Base-by-base conservation (phyloP, 257 asterid genomes). In the Fraxinus cuspidata region DNA sequence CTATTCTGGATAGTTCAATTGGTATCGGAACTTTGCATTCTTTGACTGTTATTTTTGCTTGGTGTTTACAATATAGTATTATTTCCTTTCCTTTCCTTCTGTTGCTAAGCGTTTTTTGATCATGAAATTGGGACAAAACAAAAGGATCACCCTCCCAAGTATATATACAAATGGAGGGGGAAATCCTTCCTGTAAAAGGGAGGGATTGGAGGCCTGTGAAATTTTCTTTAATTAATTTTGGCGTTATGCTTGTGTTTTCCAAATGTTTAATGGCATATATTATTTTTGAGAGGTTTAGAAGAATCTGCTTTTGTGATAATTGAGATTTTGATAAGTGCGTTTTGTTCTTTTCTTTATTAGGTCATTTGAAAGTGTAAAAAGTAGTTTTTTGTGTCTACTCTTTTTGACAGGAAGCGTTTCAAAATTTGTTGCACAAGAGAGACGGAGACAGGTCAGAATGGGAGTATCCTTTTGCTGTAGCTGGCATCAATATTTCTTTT, bases 381-480 rank as follows among this genome's bases (percentile, higher is more conserved):
- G 21, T 7, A 58, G 28, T 15, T 73, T 29, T 72, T 78, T 49
- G 3, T 32, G 44, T 10, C 9, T 34, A 15, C 34, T 79, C 16
- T n/a, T 64, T 70, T 31, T 73, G 47, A 75, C 82, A 95, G 99
- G 97, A 88, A 77, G 87, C 93, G 16, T 95, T 90, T 80, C 94
- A 89, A 76, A 84, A 84, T 76, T 79, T 95, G 85, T 88, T 95
- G 88, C 85, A 95, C 81, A 95, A 95, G 84, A 85, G 92, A 92
- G 90, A 85, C 42, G 99, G 99, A 78, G 84, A 84, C 73, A 88
- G 99, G 83, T 90, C 99, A 44, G 93, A 90, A 37, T 95, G 98
- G 99, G 99, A 95, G 86, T 95, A 95, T 87, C 99, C 99, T 23
- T 95, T 95, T 70, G 98, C 99, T 73, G 98, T 95, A 77, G 99